Conservation (phyloP, 83 land plant genomes). For the Thuja plicata region DNA sequence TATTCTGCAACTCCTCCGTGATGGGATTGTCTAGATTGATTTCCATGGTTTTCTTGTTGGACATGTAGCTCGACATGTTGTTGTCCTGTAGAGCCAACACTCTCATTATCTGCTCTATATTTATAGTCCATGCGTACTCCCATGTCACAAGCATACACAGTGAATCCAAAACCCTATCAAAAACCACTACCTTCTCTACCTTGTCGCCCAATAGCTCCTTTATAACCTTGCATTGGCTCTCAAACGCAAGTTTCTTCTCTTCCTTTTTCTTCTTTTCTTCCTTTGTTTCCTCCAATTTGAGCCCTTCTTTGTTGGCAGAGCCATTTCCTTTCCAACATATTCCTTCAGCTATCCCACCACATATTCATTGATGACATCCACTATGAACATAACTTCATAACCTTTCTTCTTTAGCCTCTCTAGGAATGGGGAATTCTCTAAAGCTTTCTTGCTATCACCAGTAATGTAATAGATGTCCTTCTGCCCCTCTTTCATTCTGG, state of each 20-base stretch:
- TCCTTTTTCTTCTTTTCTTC: no score
- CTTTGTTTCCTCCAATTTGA: no score
- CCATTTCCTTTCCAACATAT: conserved; percentile 65
- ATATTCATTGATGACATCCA: conserved; percentile 72
- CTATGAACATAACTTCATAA: conserved; percentile 30
- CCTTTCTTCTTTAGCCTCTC: conserved; percentile 30
- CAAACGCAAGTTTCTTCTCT: no score
- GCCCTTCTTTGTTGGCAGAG: conserved; percentile 36
- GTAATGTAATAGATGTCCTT: conserved; percentile 62
- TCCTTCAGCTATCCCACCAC: conserved; percentile 65
- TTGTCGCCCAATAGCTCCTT: conserved; percentile 34
- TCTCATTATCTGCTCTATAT: conserved; percentile 28
- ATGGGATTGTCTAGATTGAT: no score
- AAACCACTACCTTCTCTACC: conserved; percentile 8
- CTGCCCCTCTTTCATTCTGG: conserved; percentile 37
- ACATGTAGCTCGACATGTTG: conserved; percentile 23
- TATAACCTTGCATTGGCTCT: no score
- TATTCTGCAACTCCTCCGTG: no score
- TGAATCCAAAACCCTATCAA: not conserved
- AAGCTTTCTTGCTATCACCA: conserved; percentile 79
- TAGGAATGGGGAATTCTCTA: conserved; percentile 37
- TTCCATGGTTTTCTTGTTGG: conserved; percentile 28
- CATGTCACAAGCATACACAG: conserved; percentile 25
- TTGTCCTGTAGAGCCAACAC: conserved; percentile 29
- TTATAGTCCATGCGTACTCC: conserved; percentile 22